phyloP scores from a whole-genome alignment of 192 early-diverging fungal genomes.

The Backusella morwellensis region DNA sequence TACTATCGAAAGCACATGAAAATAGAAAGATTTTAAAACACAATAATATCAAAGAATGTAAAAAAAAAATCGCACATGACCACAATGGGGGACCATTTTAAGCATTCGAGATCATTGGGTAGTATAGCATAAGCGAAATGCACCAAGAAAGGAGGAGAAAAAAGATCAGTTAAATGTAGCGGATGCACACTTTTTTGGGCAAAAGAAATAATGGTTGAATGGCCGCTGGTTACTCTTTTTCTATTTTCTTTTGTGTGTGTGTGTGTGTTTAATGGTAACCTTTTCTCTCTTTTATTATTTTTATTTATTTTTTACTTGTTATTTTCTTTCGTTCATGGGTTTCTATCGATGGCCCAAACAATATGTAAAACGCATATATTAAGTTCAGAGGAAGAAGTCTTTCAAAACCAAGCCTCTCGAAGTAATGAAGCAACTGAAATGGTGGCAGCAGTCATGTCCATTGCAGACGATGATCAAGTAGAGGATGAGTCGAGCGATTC shows the following conservation, averaged over 20 bases:
- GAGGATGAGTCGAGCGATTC: constrained; percentile 6
- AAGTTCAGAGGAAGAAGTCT: not conserved
- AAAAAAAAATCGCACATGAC: not conserved
- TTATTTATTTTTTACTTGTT: not conserved
- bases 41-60: not conserved
- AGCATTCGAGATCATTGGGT: not conserved
- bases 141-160: not conserved
- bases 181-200: not conserved
- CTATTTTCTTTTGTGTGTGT: not conserved
- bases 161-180: not conserved
- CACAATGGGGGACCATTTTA: not conserved
- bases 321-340: not conserved
- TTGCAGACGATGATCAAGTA: not conserved
- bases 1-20: not conserved
- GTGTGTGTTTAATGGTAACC: not conserved
- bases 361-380: constrained; percentile 7
- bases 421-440: constrained; percentile 10
- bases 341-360: constrained; percentile 13
- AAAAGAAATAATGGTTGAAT: not conserved
- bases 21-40: not conserved
- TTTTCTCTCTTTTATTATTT: not conserved
- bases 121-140: not conserved
- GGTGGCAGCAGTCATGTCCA: constrained; percentile 16
- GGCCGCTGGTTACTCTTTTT: not conserved
- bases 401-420: not conserved